Evolutionary conservation across 1,284 basidiomycete genomes (phyloP), one percentile per base, ranked within the genome.

Genomic region (Mycena sp.): DNA sequence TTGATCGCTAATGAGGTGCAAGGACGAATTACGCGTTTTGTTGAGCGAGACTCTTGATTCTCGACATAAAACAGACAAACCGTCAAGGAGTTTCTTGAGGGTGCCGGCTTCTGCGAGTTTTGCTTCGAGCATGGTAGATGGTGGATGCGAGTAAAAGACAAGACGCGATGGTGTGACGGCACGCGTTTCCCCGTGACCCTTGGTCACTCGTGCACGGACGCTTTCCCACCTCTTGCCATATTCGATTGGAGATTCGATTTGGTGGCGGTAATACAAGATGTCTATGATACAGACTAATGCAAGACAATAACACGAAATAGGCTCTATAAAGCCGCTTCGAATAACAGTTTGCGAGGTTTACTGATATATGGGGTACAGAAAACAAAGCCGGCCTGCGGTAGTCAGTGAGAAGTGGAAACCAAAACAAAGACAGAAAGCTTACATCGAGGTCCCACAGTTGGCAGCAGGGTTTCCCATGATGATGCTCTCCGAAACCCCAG

Each of bases 401-500:
- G 28, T 14, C 19, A 35, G 17, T 29, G 2, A 23, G 21, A 45
- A 29, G 44, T 26, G 23, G 51, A 50, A 49, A 32, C 11, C 44
- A 14, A 35, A 14, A 35, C 32, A 14, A 35, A 7, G 25, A n/a
- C n/a, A n/a, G n/a, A n/a, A n/a, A n/a, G n/a, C n/a, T n/a, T n/a
- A 95, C 94, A 97, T 90, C 0, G 95, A 97, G 23, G 97, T 99
- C 28, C 97, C 97, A 72, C 96, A 96, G 67, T 90, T 93, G 21
- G 95, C 91, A 0, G 96, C 95, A n/a, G 96, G 92, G 72, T 98
- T 98, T 32, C 98, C 97, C 95, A 99, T 98, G 76, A 99, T 99
- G 77, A 99, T 99, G 76, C 96, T 98, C 78, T 99, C 98, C 19
- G 96, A 98, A 0, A 99, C 97, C 62, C 98, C 98, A 35, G 95